Base-by-base conservation (phyloP, 1,139 yeast genomes). In the Magnusiomyces sp. region DNA sequence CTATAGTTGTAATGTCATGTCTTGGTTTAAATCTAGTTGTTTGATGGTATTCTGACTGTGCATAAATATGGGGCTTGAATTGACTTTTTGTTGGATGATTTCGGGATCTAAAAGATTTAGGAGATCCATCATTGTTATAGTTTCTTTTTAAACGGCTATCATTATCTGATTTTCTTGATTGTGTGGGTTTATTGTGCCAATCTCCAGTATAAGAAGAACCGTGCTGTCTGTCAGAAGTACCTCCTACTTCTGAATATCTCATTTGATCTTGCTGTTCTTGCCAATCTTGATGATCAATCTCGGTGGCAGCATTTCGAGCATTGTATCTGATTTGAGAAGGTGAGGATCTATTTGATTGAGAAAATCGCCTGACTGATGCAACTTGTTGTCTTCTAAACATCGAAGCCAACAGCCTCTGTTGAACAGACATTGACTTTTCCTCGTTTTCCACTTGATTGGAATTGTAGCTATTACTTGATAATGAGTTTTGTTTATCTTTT, bases 231-330 rank as follows among this genome's bases (percentile, higher is more conserved):
- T 7, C 29, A 23, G 29, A 5, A 23, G 29, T 23, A 7, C 7
- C 7, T 23, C 7, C 29, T 23, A 23, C 29, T 5, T 7, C 29
- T 23, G 38, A 23, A 16, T 47, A 27, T 10, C 9, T 34, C 9
- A 14, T 37, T 31, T n/a, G 34, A n/a, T 20, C 9, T 20, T 41
- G 40, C 39, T 47, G 33, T 11, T 39, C 45, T 13, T 37, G 43
- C 14, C 45, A 14, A 32, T 47, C 53, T 23, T 36, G 37, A 5
- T 39, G 33, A 17, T 47, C 53, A 17, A 45, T 46, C 32, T 43
- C 50, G 13, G 53, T 50, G n/a, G 50, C 53, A n/a, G 50, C 48
- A 38, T 46, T 37, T n/a, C 48, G 36, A 34, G 37, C 4, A 5
- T 10, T 34, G 9, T 34, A 14, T 9, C 37, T 4, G 4, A 14